phyloP scores from a whole-genome alignment of 495 filamentous ascomycete species.

The Letharia lupina region DNA sequence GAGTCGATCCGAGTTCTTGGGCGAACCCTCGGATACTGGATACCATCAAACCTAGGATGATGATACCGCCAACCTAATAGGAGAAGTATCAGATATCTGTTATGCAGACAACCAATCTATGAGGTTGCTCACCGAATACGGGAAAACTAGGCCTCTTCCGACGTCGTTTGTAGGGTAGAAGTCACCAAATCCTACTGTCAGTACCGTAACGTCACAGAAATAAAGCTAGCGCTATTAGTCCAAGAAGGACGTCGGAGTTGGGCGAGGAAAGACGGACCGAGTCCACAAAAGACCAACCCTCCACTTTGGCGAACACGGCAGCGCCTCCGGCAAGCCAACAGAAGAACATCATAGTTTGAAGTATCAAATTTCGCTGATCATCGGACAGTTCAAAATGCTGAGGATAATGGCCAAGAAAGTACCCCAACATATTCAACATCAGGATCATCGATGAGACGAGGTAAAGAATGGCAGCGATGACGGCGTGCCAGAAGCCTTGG shows the following conservation, averaged over 20 bases:
- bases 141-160: constrained; percentile 63
- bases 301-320: constrained; percentile 45
- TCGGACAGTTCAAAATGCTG: constrained; percentile 67
- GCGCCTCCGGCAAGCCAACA: constrained; percentile 54
- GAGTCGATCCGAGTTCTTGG: constrained; percentile 52
- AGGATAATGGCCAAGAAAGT: constrained; percentile 68
- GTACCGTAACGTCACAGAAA: constrained; percentile 57
- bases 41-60: constrained; percentile 80
- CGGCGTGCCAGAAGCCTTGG: constrained; percentile 69
- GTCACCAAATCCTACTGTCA: constrained; percentile 61
- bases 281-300: constrained; percentile 45
- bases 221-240: constrained; percentile 35
- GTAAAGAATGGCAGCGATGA: constrained; percentile 61
- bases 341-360: constrained; percentile 57
- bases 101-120: background rate
- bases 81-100: background rate
- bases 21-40: constrained; percentile 70
- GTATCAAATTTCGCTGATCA: constrained; percentile 58
- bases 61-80: constrained; percentile 59
- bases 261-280: constrained; percentile 22
- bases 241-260: background rate
- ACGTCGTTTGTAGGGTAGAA: constrained; percentile 39
- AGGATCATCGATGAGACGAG: constrained; percentile 53
- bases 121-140: constrained; percentile 46
- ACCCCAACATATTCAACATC: constrained; percentile 72